Conservation (phyloP, 352 stramenopile species). For the Blastocystis sp. region DNA sequence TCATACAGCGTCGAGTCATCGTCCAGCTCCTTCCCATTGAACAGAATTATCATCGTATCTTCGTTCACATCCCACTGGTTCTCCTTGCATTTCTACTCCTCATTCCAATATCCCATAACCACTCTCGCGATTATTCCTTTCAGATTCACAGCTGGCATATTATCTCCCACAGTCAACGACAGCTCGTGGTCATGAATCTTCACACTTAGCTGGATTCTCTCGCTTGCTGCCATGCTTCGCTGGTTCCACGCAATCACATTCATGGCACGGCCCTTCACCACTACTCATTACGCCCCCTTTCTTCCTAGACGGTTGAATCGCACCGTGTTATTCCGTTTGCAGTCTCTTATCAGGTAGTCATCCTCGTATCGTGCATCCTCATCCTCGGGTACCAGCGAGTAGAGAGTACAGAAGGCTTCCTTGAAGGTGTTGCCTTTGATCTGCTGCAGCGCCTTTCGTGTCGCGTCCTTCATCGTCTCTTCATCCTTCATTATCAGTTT, state of each 20-base stretch:
- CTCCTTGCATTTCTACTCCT: not conserved
- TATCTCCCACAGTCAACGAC: not conserved
- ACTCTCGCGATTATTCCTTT: not conserved
- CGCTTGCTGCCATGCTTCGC: not conserved
- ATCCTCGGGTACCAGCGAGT: not conserved
- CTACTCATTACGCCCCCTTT: not conserved
- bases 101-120: not conserved
- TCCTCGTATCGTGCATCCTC: not conserved
- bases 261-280: not conserved
- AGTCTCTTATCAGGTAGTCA: not conserved
- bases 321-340: not conserved
- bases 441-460: not conserved
- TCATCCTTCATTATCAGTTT: not conserved
- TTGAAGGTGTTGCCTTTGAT: not conserved
- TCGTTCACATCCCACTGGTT: not conserved
- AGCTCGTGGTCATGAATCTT: not conserved
- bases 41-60: not conserved
- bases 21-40: not conserved
- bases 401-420: not conserved
- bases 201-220: not conserved
- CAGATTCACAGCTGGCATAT: not conserved
- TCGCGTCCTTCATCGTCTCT: not conserved
- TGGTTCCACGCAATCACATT: not conserved
- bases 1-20: not conserved
- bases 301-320: not conserved